phyloP scores from a whole-genome alignment of 2,329 filamentous ascomycete species.

The Cladobotryum mycophilum region DNA sequence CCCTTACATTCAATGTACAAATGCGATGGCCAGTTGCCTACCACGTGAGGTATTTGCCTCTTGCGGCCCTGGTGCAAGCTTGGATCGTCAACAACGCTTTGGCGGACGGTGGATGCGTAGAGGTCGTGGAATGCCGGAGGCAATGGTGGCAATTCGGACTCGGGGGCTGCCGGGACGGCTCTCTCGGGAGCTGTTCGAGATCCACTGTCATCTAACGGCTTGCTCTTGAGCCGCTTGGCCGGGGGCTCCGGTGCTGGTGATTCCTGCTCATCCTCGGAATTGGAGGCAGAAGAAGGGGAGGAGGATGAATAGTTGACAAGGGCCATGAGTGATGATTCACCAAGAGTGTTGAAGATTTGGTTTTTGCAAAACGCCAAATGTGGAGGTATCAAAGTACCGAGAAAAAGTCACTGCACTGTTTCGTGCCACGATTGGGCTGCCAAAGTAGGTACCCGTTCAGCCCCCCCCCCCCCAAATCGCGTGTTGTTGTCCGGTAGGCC shows the following conservation, averaged over 20 bases:
- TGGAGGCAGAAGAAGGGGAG: conserved; percentile 20
- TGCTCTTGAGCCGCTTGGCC: conserved; percentile 31
- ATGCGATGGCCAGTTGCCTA: conserved; percentile 89
- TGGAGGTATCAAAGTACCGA: too few species aligned
- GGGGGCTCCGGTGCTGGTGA: conserved; percentile 24
- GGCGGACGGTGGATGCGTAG: conserved; percentile 75
- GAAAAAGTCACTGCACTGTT: not conserved
- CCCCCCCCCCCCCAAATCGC: not conserved
- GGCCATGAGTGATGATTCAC: conserved; percentile 40
- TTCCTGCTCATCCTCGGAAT: conserved; percentile 18
- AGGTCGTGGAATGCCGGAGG: conserved; percentile 80
- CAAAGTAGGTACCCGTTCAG: too few species aligned
- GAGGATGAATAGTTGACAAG: conserved; percentile 61
- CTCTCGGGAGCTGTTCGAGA: not conserved
- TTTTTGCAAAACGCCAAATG: too few species aligned
- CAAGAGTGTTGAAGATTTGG: not conserved
- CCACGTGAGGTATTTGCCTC: conserved; percentile 73
- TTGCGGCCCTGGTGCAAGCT: conserved; percentile 78
- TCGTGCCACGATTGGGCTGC: too few species aligned
- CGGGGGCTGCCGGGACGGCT: conserved; percentile 1
- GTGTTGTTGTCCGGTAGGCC: too few species aligned
- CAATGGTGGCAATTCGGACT: conserved; percentile 58
- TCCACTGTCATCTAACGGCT: conserved; percentile 3
- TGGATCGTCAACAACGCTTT: conserved; percentile 75
- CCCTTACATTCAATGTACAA: conserved; percentile 83